phyloP scores from a whole-genome alignment of 2,329 filamentous ascomycete species.

The Neurospora sp. region DNA sequence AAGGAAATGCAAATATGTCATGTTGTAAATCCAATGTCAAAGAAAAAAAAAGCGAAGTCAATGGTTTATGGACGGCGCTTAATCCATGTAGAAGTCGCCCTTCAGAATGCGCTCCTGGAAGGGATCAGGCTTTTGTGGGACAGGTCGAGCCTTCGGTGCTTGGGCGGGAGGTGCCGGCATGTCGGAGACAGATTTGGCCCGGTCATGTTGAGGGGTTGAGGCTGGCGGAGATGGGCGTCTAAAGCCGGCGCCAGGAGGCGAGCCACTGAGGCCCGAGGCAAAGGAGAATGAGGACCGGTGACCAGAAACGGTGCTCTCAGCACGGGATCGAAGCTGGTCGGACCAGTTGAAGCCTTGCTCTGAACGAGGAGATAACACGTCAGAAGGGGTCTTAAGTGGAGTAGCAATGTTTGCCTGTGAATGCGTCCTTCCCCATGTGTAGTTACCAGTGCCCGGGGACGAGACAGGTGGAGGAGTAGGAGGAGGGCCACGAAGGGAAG shows the following conservation, averaged over 20 bases:
- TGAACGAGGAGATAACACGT: slow-evolving; percentile 53
- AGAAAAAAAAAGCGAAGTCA: background rate
- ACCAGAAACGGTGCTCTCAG: slow-evolving; percentile 64
- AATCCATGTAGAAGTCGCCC: slow-evolving; percentile 98
- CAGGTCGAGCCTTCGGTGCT: slow-evolving; percentile 34
- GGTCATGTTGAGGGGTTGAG: slow-evolving; percentile 42
- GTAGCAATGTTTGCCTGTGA: slow-evolving; percentile 52
- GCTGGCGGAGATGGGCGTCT: slow-evolving; percentile 8
- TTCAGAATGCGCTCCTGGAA: slow-evolving; percentile 97
- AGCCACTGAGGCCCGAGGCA: slow-evolving; percentile 32
- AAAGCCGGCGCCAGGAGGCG: slow-evolving; percentile 29
- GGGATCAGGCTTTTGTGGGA: slow-evolving; percentile 70
- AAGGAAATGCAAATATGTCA: background rate
- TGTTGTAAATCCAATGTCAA: background rate
- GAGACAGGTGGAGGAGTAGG: slow-evolving; percentile 25
- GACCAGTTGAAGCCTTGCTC: slow-evolving; percentile 96
- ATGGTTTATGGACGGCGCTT: slow-evolving; percentile 19
- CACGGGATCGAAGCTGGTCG: slow-evolving; percentile 86
- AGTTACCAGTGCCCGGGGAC: slow-evolving; percentile 19
- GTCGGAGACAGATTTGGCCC: slow-evolving; percentile 60
- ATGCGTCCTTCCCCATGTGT: slow-evolving; percentile 29
- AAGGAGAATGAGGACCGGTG: slow-evolving; percentile 51
- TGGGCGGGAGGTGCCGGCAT: slow-evolving; percentile 49
- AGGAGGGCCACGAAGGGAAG: slow-evolving; percentile 12
- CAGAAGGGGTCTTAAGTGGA: slow-evolving; percentile 51